These are phyloP conservation scores for Ganoderma resinaceum DNA, from an alignment of 1,284 basidiomycete genomes.

Conservation along the genomic window DNA sequence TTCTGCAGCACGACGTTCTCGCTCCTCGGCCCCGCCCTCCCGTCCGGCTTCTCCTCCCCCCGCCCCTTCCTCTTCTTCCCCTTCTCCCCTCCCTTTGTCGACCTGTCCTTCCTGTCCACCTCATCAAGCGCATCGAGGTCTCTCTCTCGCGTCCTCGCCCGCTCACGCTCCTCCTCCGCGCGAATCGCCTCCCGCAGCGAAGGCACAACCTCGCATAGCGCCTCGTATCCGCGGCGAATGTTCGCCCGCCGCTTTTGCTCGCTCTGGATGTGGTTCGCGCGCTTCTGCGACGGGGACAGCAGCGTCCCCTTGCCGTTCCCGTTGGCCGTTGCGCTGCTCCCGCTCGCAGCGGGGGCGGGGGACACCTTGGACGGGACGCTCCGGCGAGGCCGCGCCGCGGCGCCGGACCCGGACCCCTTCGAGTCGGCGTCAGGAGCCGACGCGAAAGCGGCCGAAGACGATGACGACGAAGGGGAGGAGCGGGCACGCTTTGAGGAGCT, in stretches of 20 bases:
- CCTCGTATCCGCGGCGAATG: constrained; percentile 87
- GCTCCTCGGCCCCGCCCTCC: constrained; percentile 82
- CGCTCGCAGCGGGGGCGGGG: not conserved
- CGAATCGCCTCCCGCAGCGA: constrained; percentile 78
- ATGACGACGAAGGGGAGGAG: constrained; percentile 27
- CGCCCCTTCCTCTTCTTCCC: constrained; percentile 44
- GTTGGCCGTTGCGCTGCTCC: not conserved
- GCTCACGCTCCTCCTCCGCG: constrained; percentile 62
- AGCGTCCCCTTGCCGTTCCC: constrained; percentile 40
- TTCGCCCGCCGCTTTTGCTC: constrained; percentile 93
- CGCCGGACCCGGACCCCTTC: constrained; percentile 9
- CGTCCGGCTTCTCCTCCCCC: constrained; percentile 71
- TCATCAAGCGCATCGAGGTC: constrained; percentile 18
- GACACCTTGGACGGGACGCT: constrained; percentile 12
- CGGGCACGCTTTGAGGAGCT: constrained; percentile 34
- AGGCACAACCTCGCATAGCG: constrained; percentile 83
- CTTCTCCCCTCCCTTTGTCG: constrained; percentile 6
- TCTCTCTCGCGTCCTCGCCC: constrained; percentile 2
- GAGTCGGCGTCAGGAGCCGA: constrained; percentile 21
- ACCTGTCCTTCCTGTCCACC: constrained; percentile 26
- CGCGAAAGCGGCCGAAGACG: constrained; percentile 20
- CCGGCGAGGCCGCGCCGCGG: constrained; percentile 16
- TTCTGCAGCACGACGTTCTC: constrained; percentile 86
- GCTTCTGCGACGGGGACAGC: constrained; percentile 76
- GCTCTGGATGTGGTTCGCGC: constrained; percentile 91